phyloP scores from a whole-genome alignment of 176 grass and related monocot species.

The Neostapfia colusana region DNA sequence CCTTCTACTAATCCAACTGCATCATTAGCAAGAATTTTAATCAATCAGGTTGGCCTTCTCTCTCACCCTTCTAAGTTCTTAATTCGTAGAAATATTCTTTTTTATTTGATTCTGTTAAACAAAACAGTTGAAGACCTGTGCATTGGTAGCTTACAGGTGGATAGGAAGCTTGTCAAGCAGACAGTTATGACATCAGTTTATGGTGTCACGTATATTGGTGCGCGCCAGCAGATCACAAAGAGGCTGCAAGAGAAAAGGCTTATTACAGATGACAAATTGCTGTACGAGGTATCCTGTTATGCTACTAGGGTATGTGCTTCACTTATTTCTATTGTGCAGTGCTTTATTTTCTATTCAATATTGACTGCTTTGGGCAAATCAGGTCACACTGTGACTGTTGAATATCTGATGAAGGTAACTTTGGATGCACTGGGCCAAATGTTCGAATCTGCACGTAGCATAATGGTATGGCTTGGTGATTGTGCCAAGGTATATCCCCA shows the following conservation, averaged over 20 bases:
- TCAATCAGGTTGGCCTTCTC: slow-evolving; percentile 73
- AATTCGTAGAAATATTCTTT: slow-evolving; percentile 27
- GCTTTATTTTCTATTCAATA: neutral
- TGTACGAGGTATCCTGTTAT: slow-evolving; percentile 80
- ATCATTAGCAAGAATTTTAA: slow-evolving; percentile 75
- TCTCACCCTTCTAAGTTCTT: neutral
- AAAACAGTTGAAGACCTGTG: slow-evolving; percentile 47
- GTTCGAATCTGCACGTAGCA: slow-evolving; percentile 89
- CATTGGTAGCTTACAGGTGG: slow-evolving; percentile 85
- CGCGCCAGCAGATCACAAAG: slow-evolving; percentile 83
- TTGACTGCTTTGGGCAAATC: slow-evolving; percentile 11
- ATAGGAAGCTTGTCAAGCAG: slow-evolving; percentile 98
- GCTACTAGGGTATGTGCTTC: slow-evolving; percentile 63
- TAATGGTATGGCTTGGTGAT: slow-evolving; percentile 91
- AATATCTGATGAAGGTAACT: slow-evolving; percentile 67
- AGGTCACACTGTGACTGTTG: slow-evolving; percentile 30
- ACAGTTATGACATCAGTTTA: slow-evolving; percentile 99
- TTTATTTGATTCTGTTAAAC: slow-evolving; percentile 29
- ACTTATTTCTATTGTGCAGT: slow-evolving; percentile 12
- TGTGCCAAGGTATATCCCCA: slow-evolving; percentile 74
- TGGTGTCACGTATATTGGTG: slow-evolving; percentile 94
- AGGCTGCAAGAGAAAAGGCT: slow-evolving; percentile 87
- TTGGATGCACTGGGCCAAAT: slow-evolving; percentile 91
- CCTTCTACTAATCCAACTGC: slow-evolving; percentile 60
- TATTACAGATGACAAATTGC: slow-evolving; percentile 70